Percentiles rank a stretch among this genome's conserved stretches.
phyloP scores from a whole-genome alignment of 768 basidiomycete genomes.

The Mycena galopus region DNA sequence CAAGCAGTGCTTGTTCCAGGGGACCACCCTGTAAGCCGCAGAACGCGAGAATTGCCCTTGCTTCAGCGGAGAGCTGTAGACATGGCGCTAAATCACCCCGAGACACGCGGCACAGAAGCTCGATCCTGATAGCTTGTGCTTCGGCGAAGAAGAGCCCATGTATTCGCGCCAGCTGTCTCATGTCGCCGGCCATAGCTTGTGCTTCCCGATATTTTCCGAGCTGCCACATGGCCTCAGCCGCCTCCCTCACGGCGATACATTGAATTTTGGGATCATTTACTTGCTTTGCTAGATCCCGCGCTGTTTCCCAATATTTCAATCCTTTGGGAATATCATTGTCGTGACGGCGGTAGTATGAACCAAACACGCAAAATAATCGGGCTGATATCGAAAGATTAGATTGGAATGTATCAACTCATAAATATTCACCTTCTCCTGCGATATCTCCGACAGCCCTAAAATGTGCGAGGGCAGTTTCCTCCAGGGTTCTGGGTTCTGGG shows the following conservation, averaged over 20 bases:
- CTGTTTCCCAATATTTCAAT: slow-evolving; percentile 13
- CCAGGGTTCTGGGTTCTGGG: neutral
- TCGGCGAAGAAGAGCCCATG: slow-evolving; percentile 21
- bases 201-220: slow-evolving; percentile 24
- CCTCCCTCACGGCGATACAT: slow-evolving; percentile 13
- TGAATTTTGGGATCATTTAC: neutral
- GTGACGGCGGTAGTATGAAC: slow-evolving; percentile 14
- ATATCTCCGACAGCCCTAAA: slow-evolving; percentile 3
- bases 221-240: slow-evolving; percentile 10
- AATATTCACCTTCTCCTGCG: slow-evolving; percentile 24
- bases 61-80: slow-evolving; percentile 9
- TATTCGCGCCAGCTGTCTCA: slow-evolving; percentile 15
- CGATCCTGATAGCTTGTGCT: slow-evolving; percentile 12
- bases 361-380: neutral
- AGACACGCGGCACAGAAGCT: slow-evolving; percentile 16
- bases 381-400: neutral
- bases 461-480: slow-evolving; percentile 4
- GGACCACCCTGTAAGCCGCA: slow-evolving; percentile 15
- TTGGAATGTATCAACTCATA: neutral
- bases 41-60: slow-evolving; percentile 11
- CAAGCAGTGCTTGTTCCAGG: slow-evolving; percentile 7
- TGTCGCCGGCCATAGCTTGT: neutral
- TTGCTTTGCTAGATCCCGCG: neutral
- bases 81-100: slow-evolving; percentile 10
- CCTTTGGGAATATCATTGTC: slow-evolving; percentile 19